Percentiles rank a stretch among this genome's conserved stretches.
These are phyloP conservation scores for Bondarzewia mesenterica DNA, from an alignment of 1,284 basidiomycete species.

Conservation along the genomic window DNA sequence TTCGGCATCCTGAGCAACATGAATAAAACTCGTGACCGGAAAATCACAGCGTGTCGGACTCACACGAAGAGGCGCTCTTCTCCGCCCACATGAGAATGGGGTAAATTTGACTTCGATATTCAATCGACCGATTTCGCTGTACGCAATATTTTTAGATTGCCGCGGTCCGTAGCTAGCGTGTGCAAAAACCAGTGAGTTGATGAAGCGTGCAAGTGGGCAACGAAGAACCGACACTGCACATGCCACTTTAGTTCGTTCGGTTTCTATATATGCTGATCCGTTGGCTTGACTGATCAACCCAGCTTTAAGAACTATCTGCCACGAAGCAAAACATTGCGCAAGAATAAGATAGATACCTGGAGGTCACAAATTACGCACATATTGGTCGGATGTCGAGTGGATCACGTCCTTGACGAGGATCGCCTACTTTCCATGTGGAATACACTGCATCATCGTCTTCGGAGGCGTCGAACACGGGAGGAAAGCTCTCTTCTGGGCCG, in stretches of 20 bases:
- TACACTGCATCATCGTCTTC: conserved; percentile 22
- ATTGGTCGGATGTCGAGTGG: conserved; percentile 71
- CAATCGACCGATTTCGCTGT: conserved; percentile 80
- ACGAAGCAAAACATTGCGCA: conserved; percentile 3
- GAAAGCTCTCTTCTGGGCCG: conserved; percentile 77
- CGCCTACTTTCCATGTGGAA: conserved; percentile 22
- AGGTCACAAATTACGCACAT: too few species aligned
- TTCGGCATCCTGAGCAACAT: conserved; percentile 75
- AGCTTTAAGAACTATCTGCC: conserved; percentile 69
- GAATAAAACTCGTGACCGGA: conserved; percentile 6
- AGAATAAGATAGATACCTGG: conserved; percentile 8
- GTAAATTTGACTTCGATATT: conserved; percentile 97
- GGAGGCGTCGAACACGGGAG: conserved; percentile 50
- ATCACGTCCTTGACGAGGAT: conserved; percentile 41
- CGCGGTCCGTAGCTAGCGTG: conserved; percentile 81
- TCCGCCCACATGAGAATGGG: conserved; percentile 76
- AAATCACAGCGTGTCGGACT: conserved; percentile 21
- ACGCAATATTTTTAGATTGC: conserved; percentile 72
- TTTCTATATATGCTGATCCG: conserved; percentile 94
- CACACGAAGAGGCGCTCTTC: conserved; percentile 84
- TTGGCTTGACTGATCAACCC: conserved; percentile 90
- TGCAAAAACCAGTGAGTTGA: neutral
- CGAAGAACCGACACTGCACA: conserved; percentile 76
- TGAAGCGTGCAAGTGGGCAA: conserved; percentile 7
- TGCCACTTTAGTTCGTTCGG: conserved; percentile 82